Percentiles rank a stretch among this genome's conserved stretches.
phyloP scores from a whole-genome alignment of 148 eudicot genomes.

The Diospyros lotus region DNA sequence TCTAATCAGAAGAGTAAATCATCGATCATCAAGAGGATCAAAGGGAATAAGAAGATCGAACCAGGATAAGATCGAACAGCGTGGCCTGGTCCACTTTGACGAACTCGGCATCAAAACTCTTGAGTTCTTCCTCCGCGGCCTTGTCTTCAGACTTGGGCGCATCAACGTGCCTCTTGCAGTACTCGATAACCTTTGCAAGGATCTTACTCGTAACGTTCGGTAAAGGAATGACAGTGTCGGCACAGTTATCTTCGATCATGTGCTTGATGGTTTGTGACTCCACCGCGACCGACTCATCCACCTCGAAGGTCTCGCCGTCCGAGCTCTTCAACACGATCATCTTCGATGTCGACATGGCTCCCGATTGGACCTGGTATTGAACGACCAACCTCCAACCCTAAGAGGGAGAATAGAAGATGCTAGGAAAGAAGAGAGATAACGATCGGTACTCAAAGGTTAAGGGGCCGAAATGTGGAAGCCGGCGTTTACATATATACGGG shows the following conservation, averaged over 20 bases:
- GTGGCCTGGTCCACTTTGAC: conserved; percentile 38
- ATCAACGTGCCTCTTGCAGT: conserved; percentile 33
- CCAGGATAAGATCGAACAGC: conserved; percentile 17
- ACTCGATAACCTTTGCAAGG: conserved; percentile 35
- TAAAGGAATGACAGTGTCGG: conserved; percentile 29
- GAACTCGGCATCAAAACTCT: conserved; percentile 33
- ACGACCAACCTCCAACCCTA: conserved; percentile 1
- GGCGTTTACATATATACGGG: too few relatives aligned
- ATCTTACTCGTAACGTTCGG: conserved; percentile 32
- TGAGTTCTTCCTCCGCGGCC: conserved; percentile 24
- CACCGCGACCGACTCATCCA: conserved; percentile 26
- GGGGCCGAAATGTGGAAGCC: too few relatives aligned
- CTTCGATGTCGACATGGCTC: conserved; percentile 25
- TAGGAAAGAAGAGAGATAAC: too few relatives aligned
- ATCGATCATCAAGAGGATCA: too few relatives aligned
- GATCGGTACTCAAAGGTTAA: too few relatives aligned
- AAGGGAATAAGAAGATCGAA: background rate
- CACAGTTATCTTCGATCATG: conserved; percentile 40
- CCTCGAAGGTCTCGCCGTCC: conserved; percentile 32
- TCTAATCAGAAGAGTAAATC: too few relatives aligned
- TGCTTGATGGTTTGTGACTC: conserved; percentile 38
- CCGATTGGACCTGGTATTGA: background rate
- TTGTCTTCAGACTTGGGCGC: conserved; percentile 20
- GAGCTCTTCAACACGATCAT: conserved; percentile 25
- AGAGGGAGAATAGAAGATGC: background rate